phyloP scores from a whole-genome alignment of 345 rosid genomes.

The Populus deltoides region DNA sequence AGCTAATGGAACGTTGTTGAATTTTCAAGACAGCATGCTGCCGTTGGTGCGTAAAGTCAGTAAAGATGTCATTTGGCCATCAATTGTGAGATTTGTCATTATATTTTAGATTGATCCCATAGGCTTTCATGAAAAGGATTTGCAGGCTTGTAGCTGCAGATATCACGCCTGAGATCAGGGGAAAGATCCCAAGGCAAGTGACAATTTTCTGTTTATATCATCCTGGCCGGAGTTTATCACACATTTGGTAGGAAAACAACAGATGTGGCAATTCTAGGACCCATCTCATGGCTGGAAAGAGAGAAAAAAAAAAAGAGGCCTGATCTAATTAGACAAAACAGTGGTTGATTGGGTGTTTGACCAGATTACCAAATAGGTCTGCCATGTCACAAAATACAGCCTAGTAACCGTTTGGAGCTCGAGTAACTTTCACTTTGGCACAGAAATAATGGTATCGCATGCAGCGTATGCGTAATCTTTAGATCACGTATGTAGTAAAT shows the following conservation, averaged over 20 bases:
- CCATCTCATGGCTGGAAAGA: not conserved
- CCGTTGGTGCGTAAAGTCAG: too few relatives aligned
- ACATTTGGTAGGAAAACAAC: not conserved
- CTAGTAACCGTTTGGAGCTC: not conserved
- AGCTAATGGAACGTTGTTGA: not conserved
- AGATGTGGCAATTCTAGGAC: not conserved
- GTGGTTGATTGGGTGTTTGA: not conserved
- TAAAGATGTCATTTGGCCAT: not conserved
- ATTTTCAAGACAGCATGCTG: too few relatives aligned
- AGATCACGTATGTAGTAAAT: too few relatives aligned
- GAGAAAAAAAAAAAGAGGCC: too few relatives aligned
- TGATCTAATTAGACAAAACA: not conserved
- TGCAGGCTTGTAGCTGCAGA: not conserved
- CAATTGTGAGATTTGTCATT: not conserved
- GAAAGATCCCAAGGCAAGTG: not conserved
- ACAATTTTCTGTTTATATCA: not conserved
- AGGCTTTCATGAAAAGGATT: not conserved
- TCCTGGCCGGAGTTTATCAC: not conserved
- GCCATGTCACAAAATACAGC: not conserved
- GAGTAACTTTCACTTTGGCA: too few relatives aligned
- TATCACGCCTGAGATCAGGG: not conserved
- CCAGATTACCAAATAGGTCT: not conserved
- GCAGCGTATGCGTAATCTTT: too few relatives aligned
- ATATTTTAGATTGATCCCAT: not conserved
- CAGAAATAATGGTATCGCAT: too few relatives aligned